phyloP scores from a whole-genome alignment of 192 early-diverging fungal species.

The Lunasporangiospora selenospora region DNA sequence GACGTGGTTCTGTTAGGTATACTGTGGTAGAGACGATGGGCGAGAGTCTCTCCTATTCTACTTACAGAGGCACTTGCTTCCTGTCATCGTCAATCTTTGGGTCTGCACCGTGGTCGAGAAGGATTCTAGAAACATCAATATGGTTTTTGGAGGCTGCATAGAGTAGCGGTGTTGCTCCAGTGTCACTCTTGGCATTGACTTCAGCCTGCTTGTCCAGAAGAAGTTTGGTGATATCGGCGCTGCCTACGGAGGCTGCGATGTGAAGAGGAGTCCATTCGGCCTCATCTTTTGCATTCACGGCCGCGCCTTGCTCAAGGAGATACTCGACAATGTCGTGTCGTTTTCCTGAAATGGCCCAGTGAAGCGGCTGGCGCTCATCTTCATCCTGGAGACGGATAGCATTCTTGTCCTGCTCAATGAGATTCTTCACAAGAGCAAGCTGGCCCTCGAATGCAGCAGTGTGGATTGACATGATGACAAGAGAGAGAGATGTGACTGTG shows the following conservation, averaged over 20 bases:
- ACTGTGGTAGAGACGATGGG: neutral
- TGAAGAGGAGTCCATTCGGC: constrained; percentile 61
- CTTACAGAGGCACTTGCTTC: constrained; percentile 61
- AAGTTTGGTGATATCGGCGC: constrained; percentile 32
- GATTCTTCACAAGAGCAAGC: constrained; percentile 51
- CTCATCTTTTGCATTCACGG: constrained; percentile 71
- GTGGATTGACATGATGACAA: constrained; percentile 50
- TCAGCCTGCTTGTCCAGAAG: constrained; percentile 51
- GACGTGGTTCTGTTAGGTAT: neutral
- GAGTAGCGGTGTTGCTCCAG: constrained; percentile 58
- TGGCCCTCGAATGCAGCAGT: constrained; percentile 53
- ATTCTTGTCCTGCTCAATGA: constrained; percentile 57
- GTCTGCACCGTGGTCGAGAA: constrained; percentile 54
- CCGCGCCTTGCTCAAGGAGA: constrained; percentile 67
- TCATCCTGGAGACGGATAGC: constrained; percentile 71
- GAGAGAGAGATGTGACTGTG: too few relatives aligned
- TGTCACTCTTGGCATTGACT: constrained; percentile 54
- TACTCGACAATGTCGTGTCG: constrained; percentile 69
- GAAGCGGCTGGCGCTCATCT: constrained; percentile 56
- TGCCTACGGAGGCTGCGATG: constrained; percentile 62
- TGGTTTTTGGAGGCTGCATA: constrained; percentile 69
- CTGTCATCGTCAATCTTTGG: constrained; percentile 52
- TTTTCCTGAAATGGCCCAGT: constrained; percentile 75
- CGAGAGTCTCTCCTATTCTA: neutral
- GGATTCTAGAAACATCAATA: constrained; percentile 52